These are phyloP conservation scores for Wilcoxina mikolae DNA, from an alignment of 495 filamentous ascomycete genomes.

Conservation along the genomic window DNA sequence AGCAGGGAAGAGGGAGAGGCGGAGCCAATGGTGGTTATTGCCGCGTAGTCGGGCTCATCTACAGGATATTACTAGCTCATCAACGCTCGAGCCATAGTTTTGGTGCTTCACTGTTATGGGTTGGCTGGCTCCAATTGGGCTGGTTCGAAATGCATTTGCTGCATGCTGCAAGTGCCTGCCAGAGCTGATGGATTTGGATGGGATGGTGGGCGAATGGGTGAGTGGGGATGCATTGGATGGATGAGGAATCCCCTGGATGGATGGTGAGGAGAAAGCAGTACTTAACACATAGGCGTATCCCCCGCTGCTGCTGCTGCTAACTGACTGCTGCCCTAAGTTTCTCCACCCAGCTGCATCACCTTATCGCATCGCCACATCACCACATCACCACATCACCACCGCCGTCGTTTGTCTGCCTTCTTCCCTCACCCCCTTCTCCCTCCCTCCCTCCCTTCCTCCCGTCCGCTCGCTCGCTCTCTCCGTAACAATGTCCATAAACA, in stretches of 20 bases:
- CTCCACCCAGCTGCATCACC: neutral
- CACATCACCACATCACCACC: no score
- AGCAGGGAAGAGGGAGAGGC: neutral
- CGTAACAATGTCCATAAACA: conserved; percentile 16
- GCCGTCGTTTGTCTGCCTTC: no score
- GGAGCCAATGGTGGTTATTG: neutral
- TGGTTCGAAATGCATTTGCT: neutral
- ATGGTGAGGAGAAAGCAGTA: no score
- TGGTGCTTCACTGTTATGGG: neutral
- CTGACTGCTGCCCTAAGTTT: neutral
- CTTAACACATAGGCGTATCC: no score
- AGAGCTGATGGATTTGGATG: neutral
- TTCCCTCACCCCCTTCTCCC: neutral
- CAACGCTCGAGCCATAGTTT: neutral
- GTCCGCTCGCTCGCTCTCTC: neutral
- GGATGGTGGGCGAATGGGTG: neutral
- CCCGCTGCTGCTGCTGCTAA: neutral
- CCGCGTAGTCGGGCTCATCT: neutral
- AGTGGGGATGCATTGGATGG: neutral
- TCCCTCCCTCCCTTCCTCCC: neutral
- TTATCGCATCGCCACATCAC: no score
- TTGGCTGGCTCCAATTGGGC: neutral
- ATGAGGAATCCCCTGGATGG: neutral
- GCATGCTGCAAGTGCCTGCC: neutral
- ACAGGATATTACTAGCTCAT: neutral